Base-by-base conservation (phyloP, 2,329 filamentous ascomycete genomes). In the Purpureocillium takamizusanense region DNA sequence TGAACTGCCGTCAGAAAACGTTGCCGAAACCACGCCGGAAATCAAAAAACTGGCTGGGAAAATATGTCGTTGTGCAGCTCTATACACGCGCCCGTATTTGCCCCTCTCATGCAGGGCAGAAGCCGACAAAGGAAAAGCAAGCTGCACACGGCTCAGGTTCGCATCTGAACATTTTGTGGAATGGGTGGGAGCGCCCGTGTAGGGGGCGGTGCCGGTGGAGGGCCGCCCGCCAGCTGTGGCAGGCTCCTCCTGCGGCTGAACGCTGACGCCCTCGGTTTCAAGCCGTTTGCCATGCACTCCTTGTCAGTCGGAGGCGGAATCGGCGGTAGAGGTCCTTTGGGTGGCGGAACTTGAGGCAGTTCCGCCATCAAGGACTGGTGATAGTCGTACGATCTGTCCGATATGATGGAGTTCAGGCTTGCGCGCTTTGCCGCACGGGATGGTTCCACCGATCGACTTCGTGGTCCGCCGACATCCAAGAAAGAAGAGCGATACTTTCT, bases 181-280 rank as follows among this genome's bases (percentile, higher is more conserved):
- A 76, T 62, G 0, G 74, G 73, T 14, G 74, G 74, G 16, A 78
- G 60, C 12, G 73, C 72, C 45, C 66, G 67, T 10, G 61, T 74
- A 17, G 74, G 74, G 5, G 74, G 74, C 7, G 74, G 74, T 12
- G 63, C 69, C 13, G 66, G 72, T 2, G 73, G 73, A 23, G 72
- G 72, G 1, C 68, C 69, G 11, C 69, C 64, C 1, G 56, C 57
- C 29, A 56, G 57, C 18, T 73, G 68, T 6, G 71, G 66, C 64
- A 74, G 65, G 53, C 72, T 75, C 39, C 72, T 75, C 39, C 65
- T 62, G 18, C 69, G 60, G 37, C 61, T 62, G 18, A 54, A 29
- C 16, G 59, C 36, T 6, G 45, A 43, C 32, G 47, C 56, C 7
- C 34, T 41, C 21, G 44, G 42, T 11, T 39, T 45, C n/a, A 35